These are phyloP conservation scores for Pulveroboletus sp. DNA, from an alignment of 768 basidiomycete genomes.

Conservation along the genomic window DNA sequence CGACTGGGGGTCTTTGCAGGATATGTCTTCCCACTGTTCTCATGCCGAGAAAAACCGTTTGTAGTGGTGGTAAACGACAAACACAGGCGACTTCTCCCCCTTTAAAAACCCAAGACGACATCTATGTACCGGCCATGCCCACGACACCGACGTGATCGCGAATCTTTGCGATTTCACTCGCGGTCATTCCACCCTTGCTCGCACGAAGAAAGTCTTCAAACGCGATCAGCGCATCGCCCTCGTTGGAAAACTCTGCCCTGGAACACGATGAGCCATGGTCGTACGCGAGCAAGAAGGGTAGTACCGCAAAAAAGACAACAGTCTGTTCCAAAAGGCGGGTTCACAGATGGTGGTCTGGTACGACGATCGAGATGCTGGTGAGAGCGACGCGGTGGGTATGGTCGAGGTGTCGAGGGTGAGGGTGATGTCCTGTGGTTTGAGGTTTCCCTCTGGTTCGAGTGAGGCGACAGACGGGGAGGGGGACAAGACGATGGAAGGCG, in stretches of 20 bases:
- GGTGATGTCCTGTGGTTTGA: constrained; percentile 54
- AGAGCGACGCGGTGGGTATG: constrained; percentile 46
- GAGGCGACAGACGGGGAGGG: constrained; percentile 62
- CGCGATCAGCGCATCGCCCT: constrained; percentile 62
- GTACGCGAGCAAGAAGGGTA: not conserved
- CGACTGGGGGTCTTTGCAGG: constrained; percentile 6
- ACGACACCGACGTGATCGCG: constrained; percentile 83
- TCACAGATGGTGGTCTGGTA: constrained; percentile 55
- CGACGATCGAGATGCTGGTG: constrained; percentile 28
- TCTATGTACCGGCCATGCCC: constrained; percentile 77
- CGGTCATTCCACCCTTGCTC: constrained; percentile 75
- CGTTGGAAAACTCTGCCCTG: constrained; percentile 61
- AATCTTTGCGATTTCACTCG: constrained; percentile 88
- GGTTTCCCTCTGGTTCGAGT: constrained; percentile 37
- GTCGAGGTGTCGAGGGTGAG: constrained; percentile 63
- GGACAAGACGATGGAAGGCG: constrained; percentile 77
- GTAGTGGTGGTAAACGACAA: too few relatives aligned
- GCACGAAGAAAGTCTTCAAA: constrained; percentile 88
- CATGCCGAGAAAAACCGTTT: too few relatives aligned
- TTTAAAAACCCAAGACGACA: too few relatives aligned
- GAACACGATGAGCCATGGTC: not conserved
- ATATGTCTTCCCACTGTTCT: constrained; percentile 1
- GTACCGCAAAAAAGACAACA: constrained; percentile 64
- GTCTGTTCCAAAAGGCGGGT: constrained; percentile 76
- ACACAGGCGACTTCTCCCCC: too few relatives aligned